phyloP scores from a whole-genome alignment of 1,284 basidiomycete genomes.

The Pseudozyma hubeiensis region DNA sequence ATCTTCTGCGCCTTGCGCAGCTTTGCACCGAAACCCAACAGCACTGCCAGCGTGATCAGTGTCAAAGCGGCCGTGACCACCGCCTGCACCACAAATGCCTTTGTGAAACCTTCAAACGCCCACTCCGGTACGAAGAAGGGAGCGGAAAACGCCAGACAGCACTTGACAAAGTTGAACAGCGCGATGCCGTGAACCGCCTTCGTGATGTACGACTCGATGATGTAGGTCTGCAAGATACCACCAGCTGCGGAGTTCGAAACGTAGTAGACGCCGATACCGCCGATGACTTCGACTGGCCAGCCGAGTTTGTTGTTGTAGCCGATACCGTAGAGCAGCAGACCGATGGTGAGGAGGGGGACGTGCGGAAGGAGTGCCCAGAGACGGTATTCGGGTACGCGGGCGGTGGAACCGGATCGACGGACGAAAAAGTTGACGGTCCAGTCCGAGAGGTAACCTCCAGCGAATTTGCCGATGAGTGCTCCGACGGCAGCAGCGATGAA shows the following conservation, averaged over 20 bases:
- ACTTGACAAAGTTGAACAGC: constrained; percentile 69
- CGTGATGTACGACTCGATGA: constrained; percentile 67
- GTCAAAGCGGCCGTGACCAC: constrained; percentile 61
- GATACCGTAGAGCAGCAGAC: constrained; percentile 64
- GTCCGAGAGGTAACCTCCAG: constrained; percentile 66
- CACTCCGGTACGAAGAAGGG: constrained; percentile 68
- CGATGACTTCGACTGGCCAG: constrained; percentile 68
- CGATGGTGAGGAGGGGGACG: constrained; percentile 63
- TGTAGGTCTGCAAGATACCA: constrained; percentile 59
- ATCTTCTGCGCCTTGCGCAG: constrained; percentile 45
- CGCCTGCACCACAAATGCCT: constrained; percentile 62
- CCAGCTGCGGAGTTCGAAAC: constrained; percentile 37
- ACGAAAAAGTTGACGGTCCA: constrained; percentile 61
- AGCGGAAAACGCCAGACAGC: constrained; percentile 68
- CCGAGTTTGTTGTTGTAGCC: constrained; percentile 56
- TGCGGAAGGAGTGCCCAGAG: constrained; percentile 66
- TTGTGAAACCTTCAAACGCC: constrained; percentile 58
- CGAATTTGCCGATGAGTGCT: constrained; percentile 67
- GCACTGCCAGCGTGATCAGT: constrained; percentile 27
- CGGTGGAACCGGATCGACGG: constrained; percentile 31
- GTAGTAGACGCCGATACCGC: constrained; percentile 68
- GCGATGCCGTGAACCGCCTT: constrained; percentile 67
- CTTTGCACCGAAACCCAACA: constrained; percentile 54
- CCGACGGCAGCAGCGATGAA: constrained; percentile 68
- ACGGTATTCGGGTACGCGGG: constrained; percentile 69